phyloP scores from a whole-genome alignment of 345 rosid species.

The Turnera subulata region DNA sequence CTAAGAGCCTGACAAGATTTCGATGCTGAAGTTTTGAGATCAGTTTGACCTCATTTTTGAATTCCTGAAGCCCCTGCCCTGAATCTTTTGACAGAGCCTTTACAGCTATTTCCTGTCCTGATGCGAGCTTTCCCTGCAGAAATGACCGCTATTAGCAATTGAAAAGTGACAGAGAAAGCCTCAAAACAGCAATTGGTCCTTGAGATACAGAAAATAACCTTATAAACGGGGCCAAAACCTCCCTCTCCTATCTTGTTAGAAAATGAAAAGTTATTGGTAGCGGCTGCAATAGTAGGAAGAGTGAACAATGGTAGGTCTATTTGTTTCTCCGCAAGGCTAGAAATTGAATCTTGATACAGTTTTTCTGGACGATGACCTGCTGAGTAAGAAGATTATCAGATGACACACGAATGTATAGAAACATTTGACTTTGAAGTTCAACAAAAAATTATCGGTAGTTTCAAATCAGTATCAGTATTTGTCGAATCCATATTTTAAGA shows the following conservation, averaged over 20 bases:
- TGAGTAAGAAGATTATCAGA: too few species aligned
- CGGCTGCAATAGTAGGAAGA: constrained; percentile 1
- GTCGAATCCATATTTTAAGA: too few species aligned
- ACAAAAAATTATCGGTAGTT: too few species aligned
- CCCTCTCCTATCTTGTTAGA: constrained; percentile 16
- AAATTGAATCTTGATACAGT: too few species aligned
- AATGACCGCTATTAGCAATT: too few species aligned
- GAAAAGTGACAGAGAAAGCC: too few species aligned
- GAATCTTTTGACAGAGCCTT: constrained; percentile 16
- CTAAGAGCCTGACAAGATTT: constrained; percentile 18
- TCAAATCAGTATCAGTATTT: too few species aligned
- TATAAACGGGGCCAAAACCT: background rate
- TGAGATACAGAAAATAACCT: too few species aligned
- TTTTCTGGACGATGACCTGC: too few species aligned
- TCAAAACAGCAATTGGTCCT: too few species aligned
- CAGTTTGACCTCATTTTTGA: constrained; percentile 11
- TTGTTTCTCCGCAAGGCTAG: background rate
- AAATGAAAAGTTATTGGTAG: constrained; percentile 9
- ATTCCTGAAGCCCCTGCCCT: constrained; percentile 15
- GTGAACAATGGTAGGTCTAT: background rate
- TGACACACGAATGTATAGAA: background rate
- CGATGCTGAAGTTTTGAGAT: constrained; percentile 15
- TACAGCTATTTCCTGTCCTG: constrained; percentile 14
- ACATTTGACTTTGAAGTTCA: too few species aligned
- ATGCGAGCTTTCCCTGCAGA: constrained; percentile 10